These are phyloP conservation scores for Bryoerythrophyllum caledonicum DNA, from an alignment of 225 moss, liverwort and hornwort genomes.

Conservation along the genomic window DNA sequence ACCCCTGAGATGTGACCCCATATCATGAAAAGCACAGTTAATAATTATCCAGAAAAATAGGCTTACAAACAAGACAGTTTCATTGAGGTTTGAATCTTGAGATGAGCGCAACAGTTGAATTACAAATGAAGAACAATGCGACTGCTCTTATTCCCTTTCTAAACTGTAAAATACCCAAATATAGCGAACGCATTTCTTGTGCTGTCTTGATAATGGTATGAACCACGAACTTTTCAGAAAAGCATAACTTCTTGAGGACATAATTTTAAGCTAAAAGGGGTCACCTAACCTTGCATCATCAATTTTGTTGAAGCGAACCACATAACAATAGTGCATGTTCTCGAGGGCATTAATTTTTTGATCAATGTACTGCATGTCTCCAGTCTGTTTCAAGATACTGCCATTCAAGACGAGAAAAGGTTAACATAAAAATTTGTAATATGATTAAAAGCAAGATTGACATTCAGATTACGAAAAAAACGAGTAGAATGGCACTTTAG, in stretches of 20 bases:
- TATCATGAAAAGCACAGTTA: constrained; percentile 23
- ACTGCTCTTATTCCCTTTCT: constrained; percentile 1
- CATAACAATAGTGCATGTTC: constrained; percentile 82
- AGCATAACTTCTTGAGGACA: constrained; percentile 10
- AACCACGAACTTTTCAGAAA: constrained; percentile 17
- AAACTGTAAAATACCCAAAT: not conserved
- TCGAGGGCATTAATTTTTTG: constrained; percentile 69
- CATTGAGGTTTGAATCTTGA: constrained; percentile 7
- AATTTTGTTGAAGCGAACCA: constrained; percentile 65
- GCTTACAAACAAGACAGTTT: constrained; percentile 13
- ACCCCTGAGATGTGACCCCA: constrained; percentile 29
- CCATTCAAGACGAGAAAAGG: constrained; percentile 26
- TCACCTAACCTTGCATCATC: constrained; percentile 72
- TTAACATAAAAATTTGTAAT: not conserved
- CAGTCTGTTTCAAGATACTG: constrained; percentile 45
- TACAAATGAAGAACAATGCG: constrained; percentile 11
- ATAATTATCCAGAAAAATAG: constrained; percentile 14
- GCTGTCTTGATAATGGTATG: constrained; percentile 7
- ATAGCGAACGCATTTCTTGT: not conserved
- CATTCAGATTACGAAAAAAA: not conserved
- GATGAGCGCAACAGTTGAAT: constrained; percentile 5
- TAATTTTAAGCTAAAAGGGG: constrained; percentile 3
- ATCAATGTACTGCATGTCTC: constrained; percentile 32
- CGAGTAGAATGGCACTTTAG: constrained; percentile 1
- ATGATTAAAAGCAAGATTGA: constrained; percentile 2